Conservation (phyloP, 805 yeast genomes). For the Teunomyces stri region DNA sequence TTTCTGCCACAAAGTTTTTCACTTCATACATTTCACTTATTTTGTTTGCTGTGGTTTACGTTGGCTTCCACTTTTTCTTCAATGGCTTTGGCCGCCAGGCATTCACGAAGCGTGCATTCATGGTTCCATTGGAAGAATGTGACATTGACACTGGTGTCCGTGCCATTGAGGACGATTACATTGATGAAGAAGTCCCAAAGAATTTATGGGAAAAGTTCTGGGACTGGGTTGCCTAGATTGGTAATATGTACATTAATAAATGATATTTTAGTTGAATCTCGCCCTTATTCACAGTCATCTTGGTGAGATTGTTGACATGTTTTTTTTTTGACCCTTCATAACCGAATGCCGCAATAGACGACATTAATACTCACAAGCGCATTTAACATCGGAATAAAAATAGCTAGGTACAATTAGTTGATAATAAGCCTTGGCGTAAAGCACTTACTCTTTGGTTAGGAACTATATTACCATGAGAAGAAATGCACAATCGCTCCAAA, state of each 20-base stretch:
- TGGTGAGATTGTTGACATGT: no score
- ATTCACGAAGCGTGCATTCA: constrained; percentile 35
- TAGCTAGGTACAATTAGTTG: no score
- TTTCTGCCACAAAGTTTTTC: constrained; percentile 58
- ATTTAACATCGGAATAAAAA: no score
- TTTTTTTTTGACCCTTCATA: no score
- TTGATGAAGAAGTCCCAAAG: constrained; percentile 54
- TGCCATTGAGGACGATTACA: constrained; percentile 55
- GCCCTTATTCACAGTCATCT: not conserved
- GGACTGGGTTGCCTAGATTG: constrained; percentile 26
- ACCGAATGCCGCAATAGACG: no score
- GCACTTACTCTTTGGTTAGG: no score
- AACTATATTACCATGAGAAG: no score
- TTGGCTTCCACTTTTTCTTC: constrained; percentile 52
- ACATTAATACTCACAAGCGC: no score
- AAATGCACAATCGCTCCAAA: no score
- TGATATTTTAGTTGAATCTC: not conserved
- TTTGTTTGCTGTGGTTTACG: constrained; percentile 54
- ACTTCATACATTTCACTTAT: constrained; percentile 71
- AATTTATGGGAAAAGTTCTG: constrained; percentile 57
- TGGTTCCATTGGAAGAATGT: constrained; percentile 53
- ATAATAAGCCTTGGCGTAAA: no score
- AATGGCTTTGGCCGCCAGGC: constrained; percentile 34
- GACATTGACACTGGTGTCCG: constrained; percentile 71
- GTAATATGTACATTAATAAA: not conserved